Evolutionary conservation across 768 basidiomycete species (phyloP), one percentile per base, ranked within the genome.

Genomic region (Boletellus emodensis): DNA sequence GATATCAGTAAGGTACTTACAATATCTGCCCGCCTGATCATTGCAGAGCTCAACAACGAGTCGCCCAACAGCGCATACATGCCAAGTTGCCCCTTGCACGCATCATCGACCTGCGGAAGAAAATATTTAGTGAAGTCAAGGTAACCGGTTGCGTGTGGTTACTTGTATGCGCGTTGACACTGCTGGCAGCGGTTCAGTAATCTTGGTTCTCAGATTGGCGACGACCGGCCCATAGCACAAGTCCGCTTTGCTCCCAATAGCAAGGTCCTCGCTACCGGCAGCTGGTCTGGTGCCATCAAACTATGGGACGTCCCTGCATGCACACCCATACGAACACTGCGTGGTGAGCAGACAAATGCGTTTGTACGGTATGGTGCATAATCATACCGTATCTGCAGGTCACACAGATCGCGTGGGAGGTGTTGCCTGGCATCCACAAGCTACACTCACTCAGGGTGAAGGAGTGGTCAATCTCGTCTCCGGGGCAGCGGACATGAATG

Each of bases 161-260:
- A 18, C 33, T 20, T 17, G 10, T 34, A 20, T 20, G n/a, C 24
- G 1, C 24, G 22, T 46, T 50, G 40, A 53, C 14, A 36, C 17
- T 17, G 15, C n/a, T 24, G 20, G 2, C 59, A 94, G 91, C 89
- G 84, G 69, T 94, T 90, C 68, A 77, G 83, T 42, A 95, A 94
- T 61, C 81, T 98, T 40, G 96, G 96, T 20, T 97, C 96, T 0
- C 95, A 98, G 77, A 94, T 98, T 58, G 96, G 94, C 48, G 96
- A 97, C 67, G 94, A 96, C 58, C 81, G 96, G 38, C 94, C 96
- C 1, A 82, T 98, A 56, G 87, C 93, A 2, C 85, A 89, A 72
- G 90, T 97, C 26, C 87, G 96, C 35, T 98, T 98, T 68, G 83
- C 95, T 3, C 96, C 96, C 8, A 89, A 97, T 65, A 88, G 87